These are phyloP conservation scores for Cyberlindnera samutprakarnensis DNA, from an alignment of 805 yeast species.

Conservation along the genomic window DNA sequence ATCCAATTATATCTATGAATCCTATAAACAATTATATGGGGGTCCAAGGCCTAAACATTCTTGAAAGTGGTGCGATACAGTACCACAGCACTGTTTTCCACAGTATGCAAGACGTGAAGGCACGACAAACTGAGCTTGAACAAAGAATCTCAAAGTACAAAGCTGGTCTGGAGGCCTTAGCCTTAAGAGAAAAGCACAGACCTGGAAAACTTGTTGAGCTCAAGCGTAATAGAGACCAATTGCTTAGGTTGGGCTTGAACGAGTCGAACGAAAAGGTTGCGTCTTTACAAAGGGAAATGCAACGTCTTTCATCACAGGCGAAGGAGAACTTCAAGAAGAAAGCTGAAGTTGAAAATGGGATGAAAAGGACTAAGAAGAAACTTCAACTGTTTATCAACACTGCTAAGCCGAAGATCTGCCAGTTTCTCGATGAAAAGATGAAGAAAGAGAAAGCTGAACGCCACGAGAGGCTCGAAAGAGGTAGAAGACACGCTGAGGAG, in stretches of 20 bases:
- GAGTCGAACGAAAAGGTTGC: slow-evolving; percentile 2
- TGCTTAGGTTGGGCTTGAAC: slow-evolving; percentile 7
- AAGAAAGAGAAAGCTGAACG: neutral
- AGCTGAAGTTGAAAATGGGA: slow-evolving; percentile 1
- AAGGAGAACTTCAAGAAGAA: slow-evolving; percentile 2
- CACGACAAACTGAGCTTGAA: slow-evolving; percentile 6
- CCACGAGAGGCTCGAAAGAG: neutral
- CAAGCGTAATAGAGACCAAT: slow-evolving; percentile 7
- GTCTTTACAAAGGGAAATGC: slow-evolving; percentile 4
- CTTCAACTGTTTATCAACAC: slow-evolving; percentile 3
- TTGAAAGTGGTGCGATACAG: slow-evolving; percentile 6
- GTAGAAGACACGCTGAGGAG: neutral
- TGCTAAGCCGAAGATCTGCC: slow-evolving; percentile 2
- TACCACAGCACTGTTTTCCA: slow-evolving; percentile 5
- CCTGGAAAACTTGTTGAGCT: slow-evolving; percentile 5
- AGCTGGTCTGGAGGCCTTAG: slow-evolving; percentile 2
- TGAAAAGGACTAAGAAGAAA: slow-evolving; percentile 4
- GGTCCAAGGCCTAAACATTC: slow-evolving; percentile 3
- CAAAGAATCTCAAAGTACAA: slow-evolving; percentile 5
- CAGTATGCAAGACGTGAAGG: neutral
- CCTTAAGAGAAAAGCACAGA: slow-evolving; percentile 2
- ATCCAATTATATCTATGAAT: too few relatives aligned
- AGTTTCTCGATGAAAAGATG: slow-evolving; percentile 1
- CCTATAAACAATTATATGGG: too few relatives aligned
- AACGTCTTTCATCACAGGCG: slow-evolving; percentile 2